Percentiles rank a stretch among this genome's conserved stretches.
Evolutionary conservation across 768 basidiomycete species (phyloP).

Genomic region (Mrakia frigida): DNA sequence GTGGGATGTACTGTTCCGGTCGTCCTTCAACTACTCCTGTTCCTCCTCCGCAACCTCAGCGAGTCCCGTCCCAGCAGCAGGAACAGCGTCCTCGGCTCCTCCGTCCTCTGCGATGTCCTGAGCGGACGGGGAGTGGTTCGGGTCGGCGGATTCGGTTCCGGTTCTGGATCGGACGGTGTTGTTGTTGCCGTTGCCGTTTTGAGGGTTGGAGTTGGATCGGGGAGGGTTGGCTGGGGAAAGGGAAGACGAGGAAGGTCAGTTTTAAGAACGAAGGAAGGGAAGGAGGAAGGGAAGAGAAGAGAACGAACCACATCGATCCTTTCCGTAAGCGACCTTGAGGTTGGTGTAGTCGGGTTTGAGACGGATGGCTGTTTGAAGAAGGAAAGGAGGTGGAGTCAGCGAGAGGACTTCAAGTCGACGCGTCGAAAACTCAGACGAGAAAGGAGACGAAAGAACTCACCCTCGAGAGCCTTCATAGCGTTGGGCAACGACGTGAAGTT

Average conservation of each 20-base stretch:
- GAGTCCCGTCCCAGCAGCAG: not conserved
- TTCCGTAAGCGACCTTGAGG: constrained; percentile 87
- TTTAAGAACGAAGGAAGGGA: not conserved
- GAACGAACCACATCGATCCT: constrained; percentile 68
- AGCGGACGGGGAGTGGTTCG: not conserved
- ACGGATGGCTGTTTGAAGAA: constrained; percentile 9
- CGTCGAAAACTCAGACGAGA: not conserved
- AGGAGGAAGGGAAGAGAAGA: not conserved
- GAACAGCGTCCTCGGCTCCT: not conserved
- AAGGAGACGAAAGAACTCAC: constrained; percentile 41
- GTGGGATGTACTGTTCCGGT: no score
- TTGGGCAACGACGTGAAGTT: constrained; percentile 94
- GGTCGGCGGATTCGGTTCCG: not conserved
- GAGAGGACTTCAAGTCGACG: not conserved
- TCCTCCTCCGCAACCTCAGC: not conserved
- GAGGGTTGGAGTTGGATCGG: not conserved
- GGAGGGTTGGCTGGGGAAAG: constrained; percentile 10
- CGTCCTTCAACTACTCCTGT: not conserved
- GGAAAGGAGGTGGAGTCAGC: not conserved
- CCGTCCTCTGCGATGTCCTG: not conserved
- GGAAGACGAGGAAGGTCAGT: not conserved
- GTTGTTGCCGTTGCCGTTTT: not conserved
- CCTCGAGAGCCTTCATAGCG: constrained; percentile 97
- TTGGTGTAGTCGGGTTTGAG: constrained; percentile 81
- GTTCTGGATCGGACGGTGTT: constrained; percentile 1